Conservation (phyloP, 371 early-diverging fungal genomes). For the Dinochytrium kinnereticum region DNA sequence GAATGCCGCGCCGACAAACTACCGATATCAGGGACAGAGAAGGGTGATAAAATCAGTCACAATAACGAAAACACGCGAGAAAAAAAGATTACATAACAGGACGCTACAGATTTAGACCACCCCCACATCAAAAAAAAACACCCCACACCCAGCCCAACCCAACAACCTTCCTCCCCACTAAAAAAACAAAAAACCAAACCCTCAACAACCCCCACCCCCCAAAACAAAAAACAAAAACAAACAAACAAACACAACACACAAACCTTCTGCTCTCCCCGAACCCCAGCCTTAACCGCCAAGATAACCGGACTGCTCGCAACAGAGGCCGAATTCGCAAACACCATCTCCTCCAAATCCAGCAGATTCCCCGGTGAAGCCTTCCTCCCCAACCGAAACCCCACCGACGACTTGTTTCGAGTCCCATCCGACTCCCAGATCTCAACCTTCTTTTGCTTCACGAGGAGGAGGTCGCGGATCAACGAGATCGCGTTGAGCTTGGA, state of each 20-base stretch:
- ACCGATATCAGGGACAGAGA: conserved; percentile 20
- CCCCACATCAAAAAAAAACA: conserved; percentile 26
- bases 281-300: conserved; percentile 70
- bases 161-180: no score
- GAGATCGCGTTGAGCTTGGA: conserved; percentile 74
- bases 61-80: no score
- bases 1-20: conserved; percentile 86
- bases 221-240: neutral
- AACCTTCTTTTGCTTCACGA: conserved; percentile 74
- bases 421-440: conserved; percentile 83
- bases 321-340: conserved; percentile 72
- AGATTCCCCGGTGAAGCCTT: conserved; percentile 94
- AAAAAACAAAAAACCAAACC: neutral
- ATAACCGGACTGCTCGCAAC: conserved; percentile 81
- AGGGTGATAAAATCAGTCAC: no score
- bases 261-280: conserved; percentile 64
- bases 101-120: no score
- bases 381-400: neutral
- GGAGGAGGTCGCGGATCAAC: conserved; percentile 79
- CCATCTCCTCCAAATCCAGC: conserved; percentile 84
- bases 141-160: no score
- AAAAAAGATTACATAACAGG: no score
- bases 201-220: neutral
- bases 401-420: conserved; percentile 44
- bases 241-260: neutral